A percentile compares a stretch with the other conserved stretches of the same genome.
Evolutionary conservation across 257 asterid genomes (phyloP).

Genomic region (Apocynum venetum): DNA sequence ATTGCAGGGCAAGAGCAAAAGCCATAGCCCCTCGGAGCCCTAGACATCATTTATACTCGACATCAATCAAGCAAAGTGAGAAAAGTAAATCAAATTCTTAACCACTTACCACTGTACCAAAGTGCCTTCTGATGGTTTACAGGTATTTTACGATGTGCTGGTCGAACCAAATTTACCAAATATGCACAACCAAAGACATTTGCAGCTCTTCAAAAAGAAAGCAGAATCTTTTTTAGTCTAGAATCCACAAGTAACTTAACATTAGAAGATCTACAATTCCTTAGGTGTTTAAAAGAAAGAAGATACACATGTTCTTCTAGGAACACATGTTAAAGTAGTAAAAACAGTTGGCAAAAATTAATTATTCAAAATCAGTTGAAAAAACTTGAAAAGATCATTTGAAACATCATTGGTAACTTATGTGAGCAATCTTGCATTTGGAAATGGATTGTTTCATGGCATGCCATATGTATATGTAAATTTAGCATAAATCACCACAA

Average conservation of each 20-base stretch:
- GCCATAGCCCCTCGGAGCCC: conserved; percentile 99
- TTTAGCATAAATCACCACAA: too few relatives aligned
- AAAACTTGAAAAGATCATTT: background rate
- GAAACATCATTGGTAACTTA: too few relatives aligned
- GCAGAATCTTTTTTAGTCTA: conserved; percentile 20
- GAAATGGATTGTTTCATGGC: background rate
- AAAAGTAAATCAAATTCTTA: conserved; percentile 10
- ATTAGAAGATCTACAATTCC: conserved; percentile 14
- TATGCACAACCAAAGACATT: conserved; percentile 96
- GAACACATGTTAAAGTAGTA: background rate
- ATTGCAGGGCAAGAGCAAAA: conserved; percentile 94
- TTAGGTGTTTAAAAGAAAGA: background rate
- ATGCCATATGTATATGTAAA: too few relatives aligned
- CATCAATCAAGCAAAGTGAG: conserved; percentile 11
- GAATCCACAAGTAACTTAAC: conserved; percentile 15
- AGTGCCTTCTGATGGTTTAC: conserved; percentile 96
- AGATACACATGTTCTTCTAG: background rate
- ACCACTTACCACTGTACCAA: conserved; percentile 90
- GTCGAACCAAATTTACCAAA: conserved; percentile 87
- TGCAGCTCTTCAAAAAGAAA: conserved; percentile 75
- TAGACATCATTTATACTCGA: conserved; percentile 25
- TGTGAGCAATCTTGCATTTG: background rate
- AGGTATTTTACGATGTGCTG: conserved; percentile 77
- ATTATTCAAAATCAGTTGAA: background rate
- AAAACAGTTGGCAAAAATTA: background rate